Percentiles rank a stretch among this genome's conserved stretches.
Conservation (phyloP, 805 yeast species). For the Blastobotrys americana region DNA sequence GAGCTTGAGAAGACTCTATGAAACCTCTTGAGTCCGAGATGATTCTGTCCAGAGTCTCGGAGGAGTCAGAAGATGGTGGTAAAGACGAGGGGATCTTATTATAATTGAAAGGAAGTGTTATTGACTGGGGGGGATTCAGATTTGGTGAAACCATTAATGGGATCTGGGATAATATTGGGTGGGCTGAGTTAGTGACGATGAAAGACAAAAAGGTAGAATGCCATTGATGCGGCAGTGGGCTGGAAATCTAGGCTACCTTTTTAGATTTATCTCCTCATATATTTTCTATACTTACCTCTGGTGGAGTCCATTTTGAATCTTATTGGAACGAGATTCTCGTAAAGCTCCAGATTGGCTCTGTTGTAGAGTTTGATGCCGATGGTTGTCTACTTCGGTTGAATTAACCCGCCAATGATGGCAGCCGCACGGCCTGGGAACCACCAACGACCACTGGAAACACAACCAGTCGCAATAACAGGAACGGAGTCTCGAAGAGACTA, state of each 20-base stretch:
- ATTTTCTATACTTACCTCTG: conserved; percentile 3
- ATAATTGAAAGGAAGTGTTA: conserved; percentile 46
- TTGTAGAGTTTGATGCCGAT: no score
- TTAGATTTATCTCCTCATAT: no score
- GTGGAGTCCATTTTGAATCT: no score
- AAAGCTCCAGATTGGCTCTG: no score
- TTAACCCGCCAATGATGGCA: no score
- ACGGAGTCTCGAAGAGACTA: no score
- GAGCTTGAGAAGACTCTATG: conserved; percentile 21
- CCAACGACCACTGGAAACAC: no score
- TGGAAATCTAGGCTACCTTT: no score
- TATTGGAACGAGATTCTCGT: no score
- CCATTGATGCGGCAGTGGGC: neutral
- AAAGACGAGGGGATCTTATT: conserved; percentile 31
- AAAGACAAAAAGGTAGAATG: neutral
- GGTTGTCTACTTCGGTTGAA: no score
- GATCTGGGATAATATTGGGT: conserved; percentile 43
- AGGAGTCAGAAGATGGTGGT: conserved; percentile 30
- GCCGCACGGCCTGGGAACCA: no score
- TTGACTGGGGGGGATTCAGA: conserved; percentile 47
- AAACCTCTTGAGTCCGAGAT: conserved; percentile 30
- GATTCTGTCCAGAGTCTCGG: conserved; percentile 29
- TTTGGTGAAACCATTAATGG: conserved; percentile 50
- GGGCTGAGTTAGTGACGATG: conserved; percentile 36
- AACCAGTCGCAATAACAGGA: no score